Base-by-base conservation (phyloP, 2,329 filamentous ascomycete genomes). In the Hypomyces rosellus region DNA sequence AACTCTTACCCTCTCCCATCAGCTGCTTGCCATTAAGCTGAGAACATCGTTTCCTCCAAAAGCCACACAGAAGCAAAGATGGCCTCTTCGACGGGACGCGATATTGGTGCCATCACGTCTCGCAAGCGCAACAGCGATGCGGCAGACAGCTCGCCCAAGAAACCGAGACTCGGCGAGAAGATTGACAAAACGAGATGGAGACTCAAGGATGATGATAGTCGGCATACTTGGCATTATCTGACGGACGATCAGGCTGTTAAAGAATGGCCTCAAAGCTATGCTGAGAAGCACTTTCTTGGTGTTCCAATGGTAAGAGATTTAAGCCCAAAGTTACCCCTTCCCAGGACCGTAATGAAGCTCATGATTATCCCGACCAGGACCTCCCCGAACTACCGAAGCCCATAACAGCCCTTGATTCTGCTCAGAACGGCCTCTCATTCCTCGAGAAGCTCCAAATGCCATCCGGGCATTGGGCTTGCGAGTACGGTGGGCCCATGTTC, bases 401-500 rank as follows among this genome's bases (percentile, higher is more conserved):
- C 3, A 81, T 82, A 54, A 90, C 76, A 3, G 85, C 92, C 5
- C 75, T 93, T 50, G 81, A 93, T 57, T 76, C 89, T 4, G 89
- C 89, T 3, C 75, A 78, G 53, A 99, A 99, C 71, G 90, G 86
- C 36, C 77, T 97, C 48, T 74, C 80, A 3, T 97, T 96, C 74
- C 96, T 95, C 72, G 88, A 91, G 51, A 81, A 92, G 55, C 80
- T 97, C 20, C 93, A 99, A 66, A 77, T 96, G 1, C 83, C 86
- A 13, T 86, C 89, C 1, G 93, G 93, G 5, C 89, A 96, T 63
- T 99, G 93, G 93, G 93, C 78, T 5, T 97, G 92, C 72, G 93
- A 99, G 67, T 99, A 99, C 71, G 93, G 93, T 49, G 93, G 93
- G 0, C 93, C 93, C 4, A 92, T 96, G 88, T 99, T 99, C 64